Evolutionary conservation across 257 asterid genomes (phyloP).

Genomic region (Solanum bulbocastanum): DNA sequence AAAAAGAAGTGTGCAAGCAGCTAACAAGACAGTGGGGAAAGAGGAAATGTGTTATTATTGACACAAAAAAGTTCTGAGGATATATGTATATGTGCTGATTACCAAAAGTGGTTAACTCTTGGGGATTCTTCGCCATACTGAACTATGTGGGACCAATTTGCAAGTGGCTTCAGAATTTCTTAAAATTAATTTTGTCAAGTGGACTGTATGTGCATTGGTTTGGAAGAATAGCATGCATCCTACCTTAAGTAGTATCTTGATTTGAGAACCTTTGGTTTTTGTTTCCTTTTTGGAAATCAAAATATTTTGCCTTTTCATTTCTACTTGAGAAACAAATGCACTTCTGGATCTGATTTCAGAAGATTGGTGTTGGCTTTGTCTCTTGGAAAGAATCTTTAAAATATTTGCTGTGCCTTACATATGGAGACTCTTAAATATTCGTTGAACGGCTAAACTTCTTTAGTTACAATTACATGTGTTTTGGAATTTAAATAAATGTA

Average conservation of each 20-base stretch:
- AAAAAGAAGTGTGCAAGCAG: neutral
- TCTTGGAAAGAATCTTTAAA: neutral
- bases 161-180: neutral
- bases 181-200: neutral
- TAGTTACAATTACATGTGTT: neutral
- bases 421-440: neutral
- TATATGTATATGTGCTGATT: neutral
- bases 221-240: neutral
- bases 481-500: neutral
- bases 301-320: neutral
- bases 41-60: neutral
- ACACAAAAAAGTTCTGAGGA: neutral
- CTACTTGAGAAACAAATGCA: neutral
- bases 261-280: neutral
- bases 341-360: neutral
- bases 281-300: neutral
- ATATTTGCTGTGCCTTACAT: neutral
- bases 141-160: neutral
- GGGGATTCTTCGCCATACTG: neutral
- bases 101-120: neutral
- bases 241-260: neutral
- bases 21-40: neutral
- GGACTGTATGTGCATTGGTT: neutral
- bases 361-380: neutral
- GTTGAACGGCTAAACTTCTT: neutral